phyloP scores from a whole-genome alignment of 805 yeast genomes.

The Blastobotrys peoriensis region DNA sequence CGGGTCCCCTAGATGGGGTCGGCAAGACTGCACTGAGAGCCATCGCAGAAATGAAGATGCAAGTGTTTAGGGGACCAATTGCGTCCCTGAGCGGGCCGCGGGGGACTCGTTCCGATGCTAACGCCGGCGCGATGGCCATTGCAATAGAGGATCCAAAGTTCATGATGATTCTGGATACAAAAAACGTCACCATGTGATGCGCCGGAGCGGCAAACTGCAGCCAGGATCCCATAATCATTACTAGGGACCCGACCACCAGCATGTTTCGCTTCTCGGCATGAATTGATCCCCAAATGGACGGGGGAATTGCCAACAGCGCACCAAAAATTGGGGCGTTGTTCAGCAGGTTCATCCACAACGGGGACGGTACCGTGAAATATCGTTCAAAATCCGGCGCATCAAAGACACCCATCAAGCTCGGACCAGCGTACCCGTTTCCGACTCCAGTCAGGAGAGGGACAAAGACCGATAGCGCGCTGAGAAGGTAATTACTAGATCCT shows the following conservation, averaged over 20 bases:
- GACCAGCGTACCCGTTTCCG: neutral
- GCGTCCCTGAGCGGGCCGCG: neutral
- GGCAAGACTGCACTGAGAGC: neutral
- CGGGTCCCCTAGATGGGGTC: neutral
- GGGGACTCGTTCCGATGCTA: constrained; percentile 54
- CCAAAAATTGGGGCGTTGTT: neutral
- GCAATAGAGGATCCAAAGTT: constrained; percentile 72
- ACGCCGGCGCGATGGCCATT: constrained; percentile 69
- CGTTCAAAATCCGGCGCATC: neutral
- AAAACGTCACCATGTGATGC: constrained; percentile 50
- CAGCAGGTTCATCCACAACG: neutral
- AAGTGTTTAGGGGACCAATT: neutral
- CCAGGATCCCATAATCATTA: constrained; percentile 54
- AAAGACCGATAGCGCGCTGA: neutral
- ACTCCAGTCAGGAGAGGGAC: neutral
- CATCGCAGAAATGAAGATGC: neutral
- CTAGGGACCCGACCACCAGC: constrained; percentile 41
- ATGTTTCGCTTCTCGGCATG: neutral
- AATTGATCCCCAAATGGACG: neutral
- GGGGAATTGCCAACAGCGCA: neutral
- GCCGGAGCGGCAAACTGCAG: constrained; percentile 36
- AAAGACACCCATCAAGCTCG: neutral
- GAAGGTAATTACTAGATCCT: too few relatives aligned
- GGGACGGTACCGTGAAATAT: neutral
- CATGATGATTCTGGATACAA: constrained; percentile 61